Percentiles rank a stretch among this genome's conserved stretches.
These are phyloP conservation scores for Eucalyptus erythrocorys DNA, from an alignment of 345 rosid species.

Conservation along the genomic window DNA sequence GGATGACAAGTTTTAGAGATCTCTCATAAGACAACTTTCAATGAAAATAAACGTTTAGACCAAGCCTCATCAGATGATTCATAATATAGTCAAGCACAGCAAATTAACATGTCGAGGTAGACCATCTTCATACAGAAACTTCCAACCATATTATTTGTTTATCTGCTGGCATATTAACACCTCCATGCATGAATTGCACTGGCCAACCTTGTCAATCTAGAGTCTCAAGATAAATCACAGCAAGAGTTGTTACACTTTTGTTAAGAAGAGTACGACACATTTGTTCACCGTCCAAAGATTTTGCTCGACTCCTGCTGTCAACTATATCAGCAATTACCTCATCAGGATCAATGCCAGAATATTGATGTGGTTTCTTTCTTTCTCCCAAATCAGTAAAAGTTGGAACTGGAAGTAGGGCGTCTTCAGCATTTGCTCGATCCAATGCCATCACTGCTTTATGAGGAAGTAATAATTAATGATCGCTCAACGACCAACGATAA, in stretches of 20 bases:
- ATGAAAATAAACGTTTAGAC: neutral
- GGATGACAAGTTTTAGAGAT: neutral
- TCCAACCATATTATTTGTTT: neutral
- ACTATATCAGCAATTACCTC: constrained; percentile 31
- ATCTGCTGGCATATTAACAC: neutral
- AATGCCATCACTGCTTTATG: constrained; percentile 55
- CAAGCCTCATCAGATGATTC: neutral
- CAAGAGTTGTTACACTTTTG: neutral
- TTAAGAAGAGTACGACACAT: neutral
- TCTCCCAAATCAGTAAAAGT: constrained; percentile 34
- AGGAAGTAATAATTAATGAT: neutral
- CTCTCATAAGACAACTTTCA: neutral
- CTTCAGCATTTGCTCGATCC: constrained; percentile 87
- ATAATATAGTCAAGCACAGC: neutral
- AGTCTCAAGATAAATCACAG: neutral
- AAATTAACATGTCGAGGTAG: neutral
- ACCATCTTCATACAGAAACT: neutral
- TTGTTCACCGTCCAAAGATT: neutral
- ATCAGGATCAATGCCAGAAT: constrained; percentile 7
- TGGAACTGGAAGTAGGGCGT: constrained; percentile 61
- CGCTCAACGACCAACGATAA: neutral
- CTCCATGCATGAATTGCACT: neutral
- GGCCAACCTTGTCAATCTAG: neutral
- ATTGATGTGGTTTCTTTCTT: constrained; percentile 15
- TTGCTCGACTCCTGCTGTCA: constrained; percentile 7